phyloP scores from a whole-genome alignment of 176 grass and related monocot species.

The Ensete ventricosum region DNA sequence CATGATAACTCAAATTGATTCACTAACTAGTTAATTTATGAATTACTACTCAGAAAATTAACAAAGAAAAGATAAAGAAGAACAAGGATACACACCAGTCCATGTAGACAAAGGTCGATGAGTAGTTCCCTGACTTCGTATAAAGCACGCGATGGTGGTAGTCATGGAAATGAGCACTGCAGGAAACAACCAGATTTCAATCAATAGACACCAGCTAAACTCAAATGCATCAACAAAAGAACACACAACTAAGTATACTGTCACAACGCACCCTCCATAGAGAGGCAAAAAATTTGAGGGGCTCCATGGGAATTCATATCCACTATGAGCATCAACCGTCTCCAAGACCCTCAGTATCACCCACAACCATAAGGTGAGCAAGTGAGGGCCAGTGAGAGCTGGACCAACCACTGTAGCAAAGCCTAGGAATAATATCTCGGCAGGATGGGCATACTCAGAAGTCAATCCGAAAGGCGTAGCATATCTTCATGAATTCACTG shows the following conservation, averaged over 20 bases:
- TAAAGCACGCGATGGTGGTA: slow-evolving; percentile 12
- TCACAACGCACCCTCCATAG: slow-evolving; percentile 64
- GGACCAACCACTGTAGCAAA: slow-evolving; percentile 76
- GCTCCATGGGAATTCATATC: slow-evolving; percentile 95
- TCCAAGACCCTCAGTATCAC: slow-evolving; percentile 79
- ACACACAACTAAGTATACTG: not conserved
- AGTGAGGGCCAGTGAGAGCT: slow-evolving; percentile 77
- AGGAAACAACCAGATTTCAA: not conserved
- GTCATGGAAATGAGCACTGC: slow-evolving; percentile 11
- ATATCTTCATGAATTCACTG: slow-evolving; percentile 42
- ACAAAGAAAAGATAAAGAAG: not conserved
- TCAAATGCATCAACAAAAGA: not conserved
- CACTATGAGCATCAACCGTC: slow-evolving; percentile 91
- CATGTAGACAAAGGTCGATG: slow-evolving; percentile 14
- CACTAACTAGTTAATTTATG: no score
- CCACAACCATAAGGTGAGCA: slow-evolving; percentile 85
- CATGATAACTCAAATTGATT: no score
- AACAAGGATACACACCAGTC: slow-evolving; percentile 1
- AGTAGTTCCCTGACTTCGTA: slow-evolving; percentile 12
- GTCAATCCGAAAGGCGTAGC: slow-evolving; percentile 88
- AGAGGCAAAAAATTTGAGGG: slow-evolving; percentile 86
- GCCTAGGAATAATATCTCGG: slow-evolving; percentile 85
- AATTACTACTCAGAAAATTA: no score
- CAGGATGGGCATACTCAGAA: slow-evolving; percentile 89
- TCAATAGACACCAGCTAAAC: not conserved